Conservation (phyloP, 306 rosid species). For the Rubus idaeus region DNA sequence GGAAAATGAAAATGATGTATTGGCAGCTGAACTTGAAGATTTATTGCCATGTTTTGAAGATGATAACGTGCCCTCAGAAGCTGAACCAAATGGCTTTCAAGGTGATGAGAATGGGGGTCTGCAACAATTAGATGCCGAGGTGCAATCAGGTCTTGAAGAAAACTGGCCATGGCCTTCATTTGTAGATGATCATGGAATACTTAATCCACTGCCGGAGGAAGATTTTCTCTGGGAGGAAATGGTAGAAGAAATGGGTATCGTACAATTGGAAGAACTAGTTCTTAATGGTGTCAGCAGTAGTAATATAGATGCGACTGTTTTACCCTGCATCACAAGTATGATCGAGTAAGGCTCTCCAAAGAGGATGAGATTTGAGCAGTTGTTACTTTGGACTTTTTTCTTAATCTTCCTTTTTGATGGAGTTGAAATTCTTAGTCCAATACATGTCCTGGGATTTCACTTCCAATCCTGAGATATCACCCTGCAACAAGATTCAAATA, state of each 20-base stretch:
- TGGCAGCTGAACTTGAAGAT: not conserved
- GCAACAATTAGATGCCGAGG: not conserved
- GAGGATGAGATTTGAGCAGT: no score
- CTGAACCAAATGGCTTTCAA: not conserved
- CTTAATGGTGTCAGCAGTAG: no score
- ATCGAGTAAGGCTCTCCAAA: no score
- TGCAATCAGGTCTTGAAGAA: no score
- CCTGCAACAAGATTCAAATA: slow-evolving; percentile 45
- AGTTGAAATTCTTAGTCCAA: slow-evolving; percentile 58
- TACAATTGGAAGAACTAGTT: no score
- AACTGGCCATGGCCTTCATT: not conserved
- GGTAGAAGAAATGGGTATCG: no score
- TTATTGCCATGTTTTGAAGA: not conserved
- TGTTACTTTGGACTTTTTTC: no score
- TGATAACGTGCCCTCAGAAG: not conserved
- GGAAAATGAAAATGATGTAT: not conserved
- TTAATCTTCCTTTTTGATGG: slow-evolving; percentile 77
- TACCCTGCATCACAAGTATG: no score
- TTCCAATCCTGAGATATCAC: slow-evolving; percentile 46
- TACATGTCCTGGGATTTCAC: slow-evolving; percentile 69
- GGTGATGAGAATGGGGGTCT: not conserved
- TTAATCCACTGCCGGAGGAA: no score
- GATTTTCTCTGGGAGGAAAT: no score
- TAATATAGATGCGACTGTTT: no score
- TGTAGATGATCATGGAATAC: not conserved